phyloP scores from a whole-genome alignment of 2,329 filamentous ascomycete species.

The Fusarium cicatricum region DNA sequence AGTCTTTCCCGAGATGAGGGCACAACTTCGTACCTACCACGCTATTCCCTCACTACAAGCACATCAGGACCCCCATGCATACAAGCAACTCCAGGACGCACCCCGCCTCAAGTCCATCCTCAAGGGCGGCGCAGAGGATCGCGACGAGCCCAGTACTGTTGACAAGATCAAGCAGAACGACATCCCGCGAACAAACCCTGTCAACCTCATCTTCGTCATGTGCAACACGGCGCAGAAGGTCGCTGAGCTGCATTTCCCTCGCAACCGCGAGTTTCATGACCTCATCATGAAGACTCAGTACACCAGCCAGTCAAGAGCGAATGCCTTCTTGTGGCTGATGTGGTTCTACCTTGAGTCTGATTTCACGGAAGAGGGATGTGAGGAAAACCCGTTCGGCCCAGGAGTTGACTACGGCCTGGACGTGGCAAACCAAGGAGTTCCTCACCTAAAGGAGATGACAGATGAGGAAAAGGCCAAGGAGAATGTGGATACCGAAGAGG shows the following conservation, averaged over 20 bases:
- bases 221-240: constrained; percentile 90
- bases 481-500: constrained; percentile 77
- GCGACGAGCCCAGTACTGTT: constrained; percentile 81
- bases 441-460: constrained; percentile 70
- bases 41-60: constrained; percentile 96
- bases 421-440: constrained; percentile 74
- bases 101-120: constrained; percentile 95
- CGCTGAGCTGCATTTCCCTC: constrained; percentile 90
- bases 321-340: constrained; percentile 95
- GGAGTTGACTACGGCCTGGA: constrained; percentile 72
- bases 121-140: constrained; percentile 94
- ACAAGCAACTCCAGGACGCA: constrained; percentile 97
- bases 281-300: constrained; percentile 90
- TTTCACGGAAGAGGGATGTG: constrained; percentile 86
- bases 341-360: constrained; percentile 99
- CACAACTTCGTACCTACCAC: constrained; percentile 96
- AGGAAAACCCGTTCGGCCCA: constrained; percentile 88
- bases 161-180: constrained; percentile 76
- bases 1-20: constrained; percentile 99
- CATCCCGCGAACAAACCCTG: constrained; percentile 86
- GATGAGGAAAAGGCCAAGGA: constrained; percentile 71
- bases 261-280: constrained; percentile 90
- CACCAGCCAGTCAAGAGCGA: constrained; percentile 83
- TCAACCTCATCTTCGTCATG: constrained; percentile 96
- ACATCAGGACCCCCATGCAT: constrained; percentile 91